phyloP scores from a whole-genome alignment of 371 early-diverging fungal genomes.

The Nematocida minor region DNA sequence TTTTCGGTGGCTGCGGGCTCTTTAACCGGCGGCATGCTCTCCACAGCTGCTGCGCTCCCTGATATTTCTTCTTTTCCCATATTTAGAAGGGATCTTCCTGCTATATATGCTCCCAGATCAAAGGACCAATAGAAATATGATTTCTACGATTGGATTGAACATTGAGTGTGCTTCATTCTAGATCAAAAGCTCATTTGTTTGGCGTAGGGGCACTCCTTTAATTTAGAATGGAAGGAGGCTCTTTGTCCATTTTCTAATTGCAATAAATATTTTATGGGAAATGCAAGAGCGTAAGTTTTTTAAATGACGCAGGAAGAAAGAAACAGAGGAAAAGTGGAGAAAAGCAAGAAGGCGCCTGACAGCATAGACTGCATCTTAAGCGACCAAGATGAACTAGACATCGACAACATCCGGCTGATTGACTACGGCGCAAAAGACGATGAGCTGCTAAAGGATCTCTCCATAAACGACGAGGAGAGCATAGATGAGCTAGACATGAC shows the following conservation, averaged over 20 bases:
- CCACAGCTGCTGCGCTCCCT: neutral
- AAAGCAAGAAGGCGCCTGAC: neutral
- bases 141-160: neutral
- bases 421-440: constrained; percentile 40
- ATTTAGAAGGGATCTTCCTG: neutral
- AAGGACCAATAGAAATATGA: neutral
- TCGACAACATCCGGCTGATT: constrained; percentile 42
- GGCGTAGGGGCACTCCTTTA: too few relatives aligned
- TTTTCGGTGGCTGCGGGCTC: neutral
- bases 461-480: constrained; percentile 3
- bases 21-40: neutral
- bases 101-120: neutral
- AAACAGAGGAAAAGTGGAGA: neutral
- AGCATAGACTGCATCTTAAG: neutral
- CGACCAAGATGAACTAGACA: neutral
- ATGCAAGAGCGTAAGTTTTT: neutral
- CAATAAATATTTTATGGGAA: too few relatives aligned
- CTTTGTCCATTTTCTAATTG: too few relatives aligned
- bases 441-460: constrained; percentile 21
- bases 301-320: constrained; percentile 14
- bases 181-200: too few relatives aligned
- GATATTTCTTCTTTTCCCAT: neutral
- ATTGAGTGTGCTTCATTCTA: too few relatives aligned
- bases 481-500: constrained; percentile 40
- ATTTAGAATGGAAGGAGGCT: too few relatives aligned